Evolutionary conservation across 176 grass and related monocot genomes (phyloP).

Genomic region (Aechmea fasciata): DNA sequence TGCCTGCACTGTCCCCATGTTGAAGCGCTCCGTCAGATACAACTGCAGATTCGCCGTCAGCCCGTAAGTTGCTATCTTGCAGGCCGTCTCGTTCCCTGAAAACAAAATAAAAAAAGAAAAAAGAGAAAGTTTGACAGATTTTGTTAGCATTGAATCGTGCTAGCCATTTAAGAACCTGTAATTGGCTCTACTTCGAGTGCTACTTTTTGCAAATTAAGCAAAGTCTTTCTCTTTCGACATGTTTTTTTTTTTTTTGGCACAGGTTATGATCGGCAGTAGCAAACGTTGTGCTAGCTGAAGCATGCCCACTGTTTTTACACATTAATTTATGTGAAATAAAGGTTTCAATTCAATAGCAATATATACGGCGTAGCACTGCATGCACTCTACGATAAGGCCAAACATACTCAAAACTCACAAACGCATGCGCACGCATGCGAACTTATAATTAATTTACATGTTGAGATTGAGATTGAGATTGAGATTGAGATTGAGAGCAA

Average conservation of each 20-base stretch:
- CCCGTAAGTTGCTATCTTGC: constrained; percentile 29
- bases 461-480: background rate
- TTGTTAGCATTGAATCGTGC: background rate
- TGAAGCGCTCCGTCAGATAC: constrained; percentile 35
- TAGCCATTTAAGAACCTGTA: too few species aligned
- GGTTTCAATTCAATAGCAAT: too few species aligned
- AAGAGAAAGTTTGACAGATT: background rate
- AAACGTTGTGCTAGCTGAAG: too few species aligned
- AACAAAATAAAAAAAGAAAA: background rate
- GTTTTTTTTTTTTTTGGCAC: background rate
- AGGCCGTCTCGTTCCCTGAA: constrained; percentile 29
- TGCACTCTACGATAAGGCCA: too few species aligned
- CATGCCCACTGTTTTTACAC: too few species aligned
- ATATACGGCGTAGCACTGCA: too few species aligned
- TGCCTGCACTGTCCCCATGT: constrained; percentile 22
- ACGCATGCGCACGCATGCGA: background rate
- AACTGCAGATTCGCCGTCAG: constrained; percentile 34
- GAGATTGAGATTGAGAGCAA: background rate
- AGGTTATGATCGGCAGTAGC: too few species aligned
- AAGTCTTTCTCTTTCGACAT: too few species aligned
- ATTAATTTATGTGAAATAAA: too few species aligned
- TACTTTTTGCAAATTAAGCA: too few species aligned
- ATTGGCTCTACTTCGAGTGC: too few species aligned
- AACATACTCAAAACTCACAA: too few species aligned
- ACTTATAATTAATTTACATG: background rate